Evolutionary conservation across 2,329 filamentous ascomycete genomes (phyloP).

Genomic region (Sphaerulina vaccinii): DNA sequence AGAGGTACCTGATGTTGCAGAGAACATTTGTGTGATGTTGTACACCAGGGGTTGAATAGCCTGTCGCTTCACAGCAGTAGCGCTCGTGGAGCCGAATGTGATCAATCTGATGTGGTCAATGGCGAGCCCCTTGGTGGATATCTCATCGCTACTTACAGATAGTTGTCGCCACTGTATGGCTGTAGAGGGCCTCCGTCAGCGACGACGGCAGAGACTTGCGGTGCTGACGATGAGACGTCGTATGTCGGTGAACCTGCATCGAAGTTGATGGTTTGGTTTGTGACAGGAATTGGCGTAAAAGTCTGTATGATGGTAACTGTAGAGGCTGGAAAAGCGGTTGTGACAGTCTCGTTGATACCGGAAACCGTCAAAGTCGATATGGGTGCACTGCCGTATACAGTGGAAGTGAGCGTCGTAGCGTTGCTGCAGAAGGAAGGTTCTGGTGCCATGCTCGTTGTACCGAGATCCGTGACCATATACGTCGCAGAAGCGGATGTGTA

Average conservation of each 20-base stretch:
- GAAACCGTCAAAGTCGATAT: neutral
- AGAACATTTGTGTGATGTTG: too few species aligned
- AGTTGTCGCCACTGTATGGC: constrained; percentile 12
- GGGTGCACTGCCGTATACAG: neutral
- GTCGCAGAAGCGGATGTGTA: constrained; percentile 5
- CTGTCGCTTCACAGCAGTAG: too few species aligned
- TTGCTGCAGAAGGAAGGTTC: constrained; percentile 5
- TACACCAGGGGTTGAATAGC: too few species aligned
- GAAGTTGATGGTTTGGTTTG: constrained; percentile 1
- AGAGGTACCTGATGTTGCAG: too few species aligned
- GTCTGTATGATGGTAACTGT: constrained; percentile 7
- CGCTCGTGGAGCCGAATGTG: too few species aligned
- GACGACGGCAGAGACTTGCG: constrained; percentile 7
- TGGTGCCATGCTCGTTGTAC: neutral
- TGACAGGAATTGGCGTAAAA: neutral
- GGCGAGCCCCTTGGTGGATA: too few species aligned
- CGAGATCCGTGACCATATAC: constrained; percentile 8
- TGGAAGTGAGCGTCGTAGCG: constrained; percentile 1
- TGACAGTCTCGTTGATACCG: constrained; percentile 3
- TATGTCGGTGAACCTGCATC: constrained; percentile 2
- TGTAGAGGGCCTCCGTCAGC: constrained; percentile 2
- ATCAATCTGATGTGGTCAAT: too few species aligned
- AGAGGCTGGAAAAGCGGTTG: neutral
- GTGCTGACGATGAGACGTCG: neutral
- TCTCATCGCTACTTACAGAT: too few species aligned